These are phyloP conservation scores for Bifiguratus adelaidae DNA, from an alignment of 192 early-diverging fungal species.

Conservation along the genomic window DNA sequence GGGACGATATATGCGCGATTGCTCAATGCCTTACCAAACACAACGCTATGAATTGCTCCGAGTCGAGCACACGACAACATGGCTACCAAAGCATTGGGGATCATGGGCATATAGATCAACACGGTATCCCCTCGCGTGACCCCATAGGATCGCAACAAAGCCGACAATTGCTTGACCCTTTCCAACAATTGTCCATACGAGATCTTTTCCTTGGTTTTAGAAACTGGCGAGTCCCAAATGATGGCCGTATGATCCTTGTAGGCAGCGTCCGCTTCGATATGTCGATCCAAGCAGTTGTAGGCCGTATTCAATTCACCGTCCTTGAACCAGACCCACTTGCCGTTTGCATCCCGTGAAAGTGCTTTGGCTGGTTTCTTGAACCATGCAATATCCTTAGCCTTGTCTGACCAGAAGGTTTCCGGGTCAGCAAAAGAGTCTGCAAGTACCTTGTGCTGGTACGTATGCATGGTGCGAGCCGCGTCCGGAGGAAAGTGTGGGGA, in stretches of 20 bases:
- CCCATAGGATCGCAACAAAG: conserved; percentile 45
- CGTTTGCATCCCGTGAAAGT: conserved; percentile 11
- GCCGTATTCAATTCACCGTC: conserved; percentile 67
- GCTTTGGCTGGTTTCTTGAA: conserved; percentile 21
- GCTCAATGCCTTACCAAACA: conserved; percentile 43
- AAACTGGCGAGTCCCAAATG: conserved; percentile 67
- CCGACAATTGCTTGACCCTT: conserved; percentile 55
- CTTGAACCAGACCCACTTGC: conserved; percentile 50
- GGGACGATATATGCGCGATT: not conserved
- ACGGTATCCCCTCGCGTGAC: conserved; percentile 63
- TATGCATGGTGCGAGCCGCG: too few relatives aligned
- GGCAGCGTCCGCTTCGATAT: conserved; percentile 42
- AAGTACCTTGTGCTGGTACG: not conserved
- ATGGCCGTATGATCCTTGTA: conserved; percentile 54
- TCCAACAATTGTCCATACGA: conserved; percentile 61
- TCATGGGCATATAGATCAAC: conserved; percentile 79
- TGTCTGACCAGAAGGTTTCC: conserved; percentile 34
- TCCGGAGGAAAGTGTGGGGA: too few relatives aligned
- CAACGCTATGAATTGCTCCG: conserved; percentile 75
- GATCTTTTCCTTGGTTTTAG: conserved; percentile 32
- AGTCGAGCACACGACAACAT: conserved; percentile 82
- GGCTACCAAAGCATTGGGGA: conserved; percentile 67
- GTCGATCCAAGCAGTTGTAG: conserved; percentile 74
- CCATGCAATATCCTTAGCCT: conserved; percentile 36
- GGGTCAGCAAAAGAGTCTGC: conserved; percentile 27